Conservation (phyloP, 768 basidiomycete genomes). For the Xanthoconium purpureum region DNA sequence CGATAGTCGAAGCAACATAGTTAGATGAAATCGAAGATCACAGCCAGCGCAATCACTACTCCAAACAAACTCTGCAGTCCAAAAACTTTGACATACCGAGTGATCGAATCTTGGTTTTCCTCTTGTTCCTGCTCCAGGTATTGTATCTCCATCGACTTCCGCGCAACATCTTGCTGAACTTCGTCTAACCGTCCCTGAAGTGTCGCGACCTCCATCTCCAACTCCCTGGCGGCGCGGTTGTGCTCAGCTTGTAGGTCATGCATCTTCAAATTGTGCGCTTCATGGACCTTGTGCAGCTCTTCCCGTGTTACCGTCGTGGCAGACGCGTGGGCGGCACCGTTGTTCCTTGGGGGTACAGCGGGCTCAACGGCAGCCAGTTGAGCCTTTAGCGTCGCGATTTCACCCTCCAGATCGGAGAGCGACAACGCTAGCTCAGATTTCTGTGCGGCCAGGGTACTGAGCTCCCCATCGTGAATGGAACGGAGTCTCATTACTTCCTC, state of each 20-base stretch:
- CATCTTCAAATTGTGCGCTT: slow-evolving; percentile 82
- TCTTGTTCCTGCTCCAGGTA: slow-evolving; percentile 79
- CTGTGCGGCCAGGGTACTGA: slow-evolving; percentile 51
- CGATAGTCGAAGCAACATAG: slow-evolving; percentile 20
- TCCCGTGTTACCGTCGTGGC: slow-evolving; percentile 60
- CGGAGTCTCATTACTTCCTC: slow-evolving; percentile 68
- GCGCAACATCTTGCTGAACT: slow-evolving; percentile 55
- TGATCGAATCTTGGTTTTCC: slow-evolving; percentile 69
- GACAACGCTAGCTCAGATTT: slow-evolving; percentile 60
- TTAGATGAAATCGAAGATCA: slow-evolving; percentile 53
- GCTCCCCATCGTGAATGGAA: slow-evolving; percentile 57
- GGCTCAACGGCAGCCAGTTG: slow-evolving; percentile 46
- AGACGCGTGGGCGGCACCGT: slow-evolving; percentile 42
- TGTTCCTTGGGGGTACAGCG: slow-evolving; percentile 50
- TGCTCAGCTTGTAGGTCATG: slow-evolving; percentile 69
- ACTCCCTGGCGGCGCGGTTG: slow-evolving; percentile 50
- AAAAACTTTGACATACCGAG: slow-evolving; percentile 70
- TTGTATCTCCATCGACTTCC: slow-evolving; percentile 79
- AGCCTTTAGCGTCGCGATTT: slow-evolving; percentile 64
- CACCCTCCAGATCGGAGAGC: slow-evolving; percentile 76
- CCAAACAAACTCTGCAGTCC: slow-evolving; percentile 55
- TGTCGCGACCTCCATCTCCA: slow-evolving; percentile 57
- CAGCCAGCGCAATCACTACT: slow-evolving; percentile 50
- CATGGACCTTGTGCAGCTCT: slow-evolving; percentile 73
- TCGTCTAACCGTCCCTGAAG: slow-evolving; percentile 49